These are phyloP conservation scores for Leishmania turanica DNA, from an alignment of 208 protist species.

Conservation along the genomic window DNA sequence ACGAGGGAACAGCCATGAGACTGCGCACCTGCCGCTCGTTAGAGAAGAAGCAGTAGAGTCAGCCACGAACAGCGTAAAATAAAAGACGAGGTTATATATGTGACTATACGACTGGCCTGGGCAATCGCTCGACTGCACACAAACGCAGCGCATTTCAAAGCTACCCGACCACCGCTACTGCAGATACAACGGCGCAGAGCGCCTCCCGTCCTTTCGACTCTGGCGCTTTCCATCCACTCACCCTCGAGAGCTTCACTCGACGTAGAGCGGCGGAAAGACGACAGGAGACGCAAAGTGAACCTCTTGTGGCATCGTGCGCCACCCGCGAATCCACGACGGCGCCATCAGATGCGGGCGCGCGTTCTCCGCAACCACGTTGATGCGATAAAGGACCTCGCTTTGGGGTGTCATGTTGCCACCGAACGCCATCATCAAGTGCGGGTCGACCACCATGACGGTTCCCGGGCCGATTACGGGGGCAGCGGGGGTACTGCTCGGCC, in stretches of 20 bases:
- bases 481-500: background rate
- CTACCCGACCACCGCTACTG: background rate
- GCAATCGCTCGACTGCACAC: background rate
- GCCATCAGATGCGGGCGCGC: constrained; percentile 50
- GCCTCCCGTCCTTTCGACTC: background rate
- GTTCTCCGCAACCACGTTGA: constrained; percentile 66
- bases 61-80: background rate
- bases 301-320: constrained; percentile 73
- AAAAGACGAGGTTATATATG: background rate
- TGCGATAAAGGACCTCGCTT: constrained; percentile 62
- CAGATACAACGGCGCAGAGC: background rate
- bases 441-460: constrained; percentile 76
- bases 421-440: constrained; percentile 83
- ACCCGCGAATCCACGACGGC: constrained; percentile 83
- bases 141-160: background rate
- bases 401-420: constrained; percentile 62
- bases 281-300: constrained; percentile 71
- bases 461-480: constrained; percentile 42
- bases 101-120: background rate
- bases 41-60: background rate
- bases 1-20: background rate
- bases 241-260: background rate
- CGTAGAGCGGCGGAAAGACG: constrained; percentile 77
- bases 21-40: background rate
- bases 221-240: background rate